Conservation (phyloP, 805 yeast genomes). For the Torulaspora maleeae region DNA sequence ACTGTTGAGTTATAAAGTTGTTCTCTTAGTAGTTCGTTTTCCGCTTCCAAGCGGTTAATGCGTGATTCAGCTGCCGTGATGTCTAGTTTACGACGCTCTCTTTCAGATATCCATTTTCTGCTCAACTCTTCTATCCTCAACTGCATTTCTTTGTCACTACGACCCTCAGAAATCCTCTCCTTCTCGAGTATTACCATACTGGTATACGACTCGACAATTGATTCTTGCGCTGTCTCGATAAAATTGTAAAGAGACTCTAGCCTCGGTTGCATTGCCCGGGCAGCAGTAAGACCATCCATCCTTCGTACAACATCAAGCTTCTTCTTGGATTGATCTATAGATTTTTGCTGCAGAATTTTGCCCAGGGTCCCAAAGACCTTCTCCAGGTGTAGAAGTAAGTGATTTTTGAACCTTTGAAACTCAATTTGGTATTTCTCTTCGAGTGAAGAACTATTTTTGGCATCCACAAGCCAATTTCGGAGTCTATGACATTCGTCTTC, state of each 20-base stretch:
- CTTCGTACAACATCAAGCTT: slow-evolving; percentile 42
- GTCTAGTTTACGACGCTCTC: slow-evolving; percentile 65
- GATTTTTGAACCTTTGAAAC: slow-evolving; percentile 42
- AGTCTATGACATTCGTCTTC: slow-evolving; percentile 26
- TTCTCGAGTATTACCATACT: slow-evolving; percentile 23
- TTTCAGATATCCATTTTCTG: slow-evolving; percentile 62
- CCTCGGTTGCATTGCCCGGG: slow-evolving; percentile 30
- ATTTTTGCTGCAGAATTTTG: slow-evolving; percentile 52
- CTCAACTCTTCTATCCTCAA: slow-evolving; percentile 58
- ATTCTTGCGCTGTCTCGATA: slow-evolving; percentile 55
- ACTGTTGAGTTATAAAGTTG: slow-evolving; percentile 18
- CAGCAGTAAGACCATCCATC: slow-evolving; percentile 20
- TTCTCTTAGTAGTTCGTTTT: slow-evolving; percentile 42
- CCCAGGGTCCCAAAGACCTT: slow-evolving; percentile 48
- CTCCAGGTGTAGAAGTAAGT: slow-evolving; percentile 43
- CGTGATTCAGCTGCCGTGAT: slow-evolving; percentile 50
- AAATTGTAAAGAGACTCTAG: slow-evolving; percentile 47
- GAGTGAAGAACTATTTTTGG: slow-evolving; percentile 24
- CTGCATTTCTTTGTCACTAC: slow-evolving; percentile 37
- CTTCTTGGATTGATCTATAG: slow-evolving; percentile 54
- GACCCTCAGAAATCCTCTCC: slow-evolving; percentile 16
- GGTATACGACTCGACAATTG: slow-evolving; percentile 55
- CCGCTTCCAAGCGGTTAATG: slow-evolving; percentile 50
- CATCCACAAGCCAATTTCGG: slow-evolving; percentile 21
- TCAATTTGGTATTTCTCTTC: slow-evolving; percentile 20